Percentiles rank a stretch among this genome's conserved stretches.
These are phyloP conservation scores for Mychonastes homosphaera DNA, from an alignment of 139 green algal genomes.

Conservation along the genomic window DNA sequence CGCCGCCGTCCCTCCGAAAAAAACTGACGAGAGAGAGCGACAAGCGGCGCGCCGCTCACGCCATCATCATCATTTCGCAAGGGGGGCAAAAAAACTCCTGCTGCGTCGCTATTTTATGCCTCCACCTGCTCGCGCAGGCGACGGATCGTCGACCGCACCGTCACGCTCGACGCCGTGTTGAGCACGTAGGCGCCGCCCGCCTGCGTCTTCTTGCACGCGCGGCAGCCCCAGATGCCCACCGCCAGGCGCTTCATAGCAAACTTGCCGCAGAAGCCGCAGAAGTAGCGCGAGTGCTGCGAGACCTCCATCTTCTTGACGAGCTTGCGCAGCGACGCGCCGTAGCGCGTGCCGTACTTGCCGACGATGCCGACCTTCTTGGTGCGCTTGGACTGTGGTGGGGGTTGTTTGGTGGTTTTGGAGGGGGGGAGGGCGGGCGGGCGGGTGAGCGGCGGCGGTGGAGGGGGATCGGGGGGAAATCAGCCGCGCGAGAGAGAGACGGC, in stretches of 20 bases:
- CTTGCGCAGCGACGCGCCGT: slow-evolving; percentile 87
- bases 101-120: slow-evolving; percentile 39
- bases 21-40: too few relatives aligned
- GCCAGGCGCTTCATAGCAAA: slow-evolving; percentile 79
- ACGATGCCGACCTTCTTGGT: slow-evolving; percentile 99
- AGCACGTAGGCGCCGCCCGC: slow-evolving; percentile 91
- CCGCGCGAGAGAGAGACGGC: too few relatives aligned
- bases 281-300: slow-evolving; percentile 97
- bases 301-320: slow-evolving; percentile 99
- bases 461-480: too few relatives aligned
- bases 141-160: slow-evolving; percentile 93
- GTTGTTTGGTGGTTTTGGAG: too few relatives aligned
- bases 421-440: too few relatives aligned
- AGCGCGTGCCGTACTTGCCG: slow-evolving; percentile 99
- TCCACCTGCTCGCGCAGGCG: slow-evolving; percentile 90
- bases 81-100: neutral
- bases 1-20: too few relatives aligned
- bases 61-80: too few relatives aligned
- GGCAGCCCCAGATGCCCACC: slow-evolving; percentile 98
- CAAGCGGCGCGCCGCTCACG: too few relatives aligned
- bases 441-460: too few relatives aligned
- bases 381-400: slow-evolving; percentile 87
- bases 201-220: slow-evolving; percentile 82
- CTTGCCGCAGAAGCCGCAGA: slow-evolving; percentile 99
- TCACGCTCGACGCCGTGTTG: slow-evolving; percentile 88